Evolutionary conservation across 768 basidiomycete genomes (phyloP).

Genomic region (Trametopsis cervina): DNA sequence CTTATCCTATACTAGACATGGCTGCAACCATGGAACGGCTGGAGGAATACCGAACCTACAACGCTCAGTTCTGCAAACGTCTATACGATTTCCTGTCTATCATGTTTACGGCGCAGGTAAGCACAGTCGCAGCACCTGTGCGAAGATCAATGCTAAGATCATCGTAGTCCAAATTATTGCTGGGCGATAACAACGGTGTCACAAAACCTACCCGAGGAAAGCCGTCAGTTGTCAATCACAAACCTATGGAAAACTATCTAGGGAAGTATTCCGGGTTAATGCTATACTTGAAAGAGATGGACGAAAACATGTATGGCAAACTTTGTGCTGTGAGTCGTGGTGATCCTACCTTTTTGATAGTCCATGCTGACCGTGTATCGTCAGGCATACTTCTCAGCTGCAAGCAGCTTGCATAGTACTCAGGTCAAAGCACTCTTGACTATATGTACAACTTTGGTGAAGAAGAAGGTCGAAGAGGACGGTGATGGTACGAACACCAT

Average conservation of each 20-base stretch:
- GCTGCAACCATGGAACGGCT: slow-evolving; percentile 94
- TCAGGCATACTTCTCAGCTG: slow-evolving; percentile 86
- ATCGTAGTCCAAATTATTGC: slow-evolving; percentile 56
- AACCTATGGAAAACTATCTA: slow-evolving; percentile 72
- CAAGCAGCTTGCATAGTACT: slow-evolving; percentile 71
- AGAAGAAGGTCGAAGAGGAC: slow-evolving; percentile 66
- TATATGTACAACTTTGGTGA: slow-evolving; percentile 50
- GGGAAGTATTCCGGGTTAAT: slow-evolving; percentile 86
- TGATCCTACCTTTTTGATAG: too few species aligned
- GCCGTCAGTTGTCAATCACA: slow-evolving; percentile 54
- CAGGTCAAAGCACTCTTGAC: slow-evolving; percentile 75
- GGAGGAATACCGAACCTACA: slow-evolving; percentile 85
- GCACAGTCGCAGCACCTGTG: slow-evolving; percentile 15
- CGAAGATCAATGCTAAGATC: slow-evolving; percentile 1
- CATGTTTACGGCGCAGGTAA: slow-evolving; percentile 86
- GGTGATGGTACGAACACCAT: slow-evolving; percentile 61
- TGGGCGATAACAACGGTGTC: slow-evolving; percentile 58
- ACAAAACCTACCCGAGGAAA: slow-evolving; percentile 35
- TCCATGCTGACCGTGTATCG: background rate
- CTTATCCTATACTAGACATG: slow-evolving; percentile 82
- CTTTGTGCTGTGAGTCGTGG: slow-evolving; percentile 70
- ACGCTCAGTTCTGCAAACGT: slow-evolving; percentile 89
- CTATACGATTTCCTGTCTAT: slow-evolving; percentile 85
- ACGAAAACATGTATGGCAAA: slow-evolving; percentile 80
- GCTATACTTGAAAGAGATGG: slow-evolving; percentile 95